These are phyloP conservation scores for Rhytidiadelphus loreus DNA, from an alignment of 225 moss, liverwort and hornwort species.

Conservation along the genomic window DNA sequence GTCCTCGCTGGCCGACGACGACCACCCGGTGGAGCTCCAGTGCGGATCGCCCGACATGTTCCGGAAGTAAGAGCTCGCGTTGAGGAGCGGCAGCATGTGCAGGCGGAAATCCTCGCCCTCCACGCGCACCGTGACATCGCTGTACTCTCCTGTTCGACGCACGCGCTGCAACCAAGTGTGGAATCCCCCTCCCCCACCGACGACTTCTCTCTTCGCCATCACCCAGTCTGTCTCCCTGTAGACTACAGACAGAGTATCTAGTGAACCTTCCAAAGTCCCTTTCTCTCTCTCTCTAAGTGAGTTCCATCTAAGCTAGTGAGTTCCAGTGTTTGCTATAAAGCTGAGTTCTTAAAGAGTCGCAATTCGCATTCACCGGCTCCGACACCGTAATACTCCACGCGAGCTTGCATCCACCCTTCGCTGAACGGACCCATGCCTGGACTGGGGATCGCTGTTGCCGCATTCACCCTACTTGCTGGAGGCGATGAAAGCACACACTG, in stretches of 20 bases:
- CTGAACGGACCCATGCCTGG: background rate
- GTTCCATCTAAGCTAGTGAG: background rate
- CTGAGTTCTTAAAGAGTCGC: background rate
- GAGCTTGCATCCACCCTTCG: background rate
- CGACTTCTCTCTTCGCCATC: slow-evolving; percentile 45
- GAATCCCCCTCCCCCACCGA: slow-evolving; percentile 19
- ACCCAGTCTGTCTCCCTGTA: background rate
- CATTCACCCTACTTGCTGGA: background rate
- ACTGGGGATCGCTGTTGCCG: background rate
- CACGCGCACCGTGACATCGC: slow-evolving; percentile 75
- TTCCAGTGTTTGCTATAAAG: no score
- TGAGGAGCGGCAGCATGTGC: slow-evolving; percentile 78
- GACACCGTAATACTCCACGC: background rate
- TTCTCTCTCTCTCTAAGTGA: background rate
- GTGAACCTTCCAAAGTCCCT: background rate
- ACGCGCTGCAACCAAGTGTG: slow-evolving; percentile 79
- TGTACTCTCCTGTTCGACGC: slow-evolving; percentile 75
- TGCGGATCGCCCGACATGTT: slow-evolving; percentile 46
- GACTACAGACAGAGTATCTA: background rate
- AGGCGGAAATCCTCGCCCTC: slow-evolving; percentile 67
- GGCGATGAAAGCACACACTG: background rate
- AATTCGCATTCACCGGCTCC: background rate
- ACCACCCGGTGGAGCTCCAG: slow-evolving; percentile 14
- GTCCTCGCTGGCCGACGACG: slow-evolving; percentile 1
- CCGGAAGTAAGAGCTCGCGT: slow-evolving; percentile 79